Conservation (phyloP, 2,329 filamentous ascomycete species). For the Sporothrix variecibatus region DNA sequence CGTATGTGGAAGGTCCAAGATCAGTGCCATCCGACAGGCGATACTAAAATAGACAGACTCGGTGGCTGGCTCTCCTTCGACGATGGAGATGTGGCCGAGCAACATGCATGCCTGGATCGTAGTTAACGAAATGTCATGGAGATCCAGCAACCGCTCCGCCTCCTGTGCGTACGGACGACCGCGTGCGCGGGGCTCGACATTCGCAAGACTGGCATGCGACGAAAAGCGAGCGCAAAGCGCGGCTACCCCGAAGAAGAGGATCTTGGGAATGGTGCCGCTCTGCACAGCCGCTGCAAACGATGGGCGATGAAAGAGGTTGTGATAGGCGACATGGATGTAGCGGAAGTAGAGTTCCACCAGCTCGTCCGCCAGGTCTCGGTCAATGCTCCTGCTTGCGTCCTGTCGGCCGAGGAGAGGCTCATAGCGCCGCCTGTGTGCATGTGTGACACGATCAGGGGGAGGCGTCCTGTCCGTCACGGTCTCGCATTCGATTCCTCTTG, state of each 20-base stretch:
- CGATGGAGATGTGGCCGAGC: background rate
- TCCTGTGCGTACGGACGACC: conserved; percentile 2
- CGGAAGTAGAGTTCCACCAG: conserved; percentile 16
- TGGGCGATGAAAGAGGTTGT: conserved; percentile 17
- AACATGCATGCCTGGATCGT: conserved; percentile 10
- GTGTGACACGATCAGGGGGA: background rate
- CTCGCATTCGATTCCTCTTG: background rate
- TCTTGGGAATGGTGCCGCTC: conserved; percentile 7
- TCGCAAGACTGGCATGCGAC: background rate
- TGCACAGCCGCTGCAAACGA: conserved; percentile 9
- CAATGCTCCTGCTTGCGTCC: conserved; percentile 1
- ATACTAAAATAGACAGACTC: conserved; percentile 14
- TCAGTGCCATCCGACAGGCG: background rate
- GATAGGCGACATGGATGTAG: conserved; percentile 4
- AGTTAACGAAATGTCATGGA: conserved; percentile 4
- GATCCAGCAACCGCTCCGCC: conserved; percentile 11
- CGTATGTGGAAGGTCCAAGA: background rate
- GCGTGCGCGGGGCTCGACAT: background rate
- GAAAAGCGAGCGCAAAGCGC: conserved; percentile 2
- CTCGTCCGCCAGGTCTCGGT: background rate
- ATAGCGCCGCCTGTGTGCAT: background rate
- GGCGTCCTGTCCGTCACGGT: background rate
- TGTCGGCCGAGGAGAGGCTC: background rate
- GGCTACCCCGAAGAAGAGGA: conserved; percentile 6
- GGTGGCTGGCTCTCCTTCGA: conserved; percentile 6